Evolutionary conservation across 768 basidiomycete species (phyloP).

Genomic region (Lyophyllum atratum): DNA sequence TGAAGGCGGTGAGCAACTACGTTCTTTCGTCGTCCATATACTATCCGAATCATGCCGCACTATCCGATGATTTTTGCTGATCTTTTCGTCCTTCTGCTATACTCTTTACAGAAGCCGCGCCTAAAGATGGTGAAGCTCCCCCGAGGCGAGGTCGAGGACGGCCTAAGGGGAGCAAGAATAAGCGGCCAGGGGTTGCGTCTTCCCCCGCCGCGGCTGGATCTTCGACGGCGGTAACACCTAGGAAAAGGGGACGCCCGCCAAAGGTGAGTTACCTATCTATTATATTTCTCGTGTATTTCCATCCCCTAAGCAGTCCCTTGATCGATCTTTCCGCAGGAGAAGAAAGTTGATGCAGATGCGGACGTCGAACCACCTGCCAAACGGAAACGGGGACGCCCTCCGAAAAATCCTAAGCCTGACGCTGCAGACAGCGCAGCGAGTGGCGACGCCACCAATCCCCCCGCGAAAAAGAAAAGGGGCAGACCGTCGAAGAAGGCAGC

Average conservation of each 20-base stretch:
- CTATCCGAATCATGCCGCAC: neutral
- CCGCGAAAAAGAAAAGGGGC: conserved; percentile 69
- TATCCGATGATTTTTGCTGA: conserved; percentile 18
- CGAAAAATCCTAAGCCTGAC: conserved; percentile 61
- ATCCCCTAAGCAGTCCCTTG: conserved; percentile 7
- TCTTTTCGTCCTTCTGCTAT: conserved; percentile 24
- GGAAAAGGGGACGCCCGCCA: conserved; percentile 70
- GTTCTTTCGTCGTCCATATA: neutral
- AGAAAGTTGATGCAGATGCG: conserved; percentile 44
- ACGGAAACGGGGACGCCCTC: conserved; percentile 74
- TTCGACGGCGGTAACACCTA: conserved; percentile 35
- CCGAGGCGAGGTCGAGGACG: conserved; percentile 83
- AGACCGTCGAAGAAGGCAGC: conserved; percentile 62
- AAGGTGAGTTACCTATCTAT: conserved; percentile 45
- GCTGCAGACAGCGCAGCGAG: conserved; percentile 36
- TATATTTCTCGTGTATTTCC: conserved; percentile 18
- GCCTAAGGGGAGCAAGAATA: conserved; percentile 86
- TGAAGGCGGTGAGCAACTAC: conserved; percentile 39
- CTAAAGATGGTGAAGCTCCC: conserved; percentile 36
- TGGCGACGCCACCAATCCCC: conserved; percentile 48
- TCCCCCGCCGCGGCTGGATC: conserved; percentile 34
- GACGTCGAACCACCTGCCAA: conserved; percentile 58
- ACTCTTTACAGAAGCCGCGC: conserved; percentile 37
- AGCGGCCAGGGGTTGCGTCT: conserved; percentile 39
- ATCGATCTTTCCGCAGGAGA: conserved; percentile 29